Conservation (phyloP, 306 rosid species). For the Erythrophleum fordii region DNA sequence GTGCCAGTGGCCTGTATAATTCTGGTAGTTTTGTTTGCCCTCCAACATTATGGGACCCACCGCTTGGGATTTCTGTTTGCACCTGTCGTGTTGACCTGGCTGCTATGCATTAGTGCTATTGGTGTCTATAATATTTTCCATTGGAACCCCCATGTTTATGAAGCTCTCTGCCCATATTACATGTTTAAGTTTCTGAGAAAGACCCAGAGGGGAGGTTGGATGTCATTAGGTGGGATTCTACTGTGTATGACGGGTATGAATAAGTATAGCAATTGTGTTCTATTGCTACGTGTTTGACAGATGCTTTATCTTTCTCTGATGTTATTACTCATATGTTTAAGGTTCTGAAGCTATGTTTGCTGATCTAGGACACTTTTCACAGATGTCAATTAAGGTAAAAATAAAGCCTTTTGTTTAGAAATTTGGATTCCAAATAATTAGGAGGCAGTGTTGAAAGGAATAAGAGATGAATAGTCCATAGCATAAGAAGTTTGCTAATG, state of each 20-base stretch:
- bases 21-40: conserved; percentile 78
- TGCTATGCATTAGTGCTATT: conserved; percentile 86
- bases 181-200: conserved; percentile 88
- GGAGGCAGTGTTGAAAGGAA: neutral
- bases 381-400: conserved; percentile 64
- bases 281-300: conserved; percentile 7
- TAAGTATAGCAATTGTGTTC: conserved; percentile 24
- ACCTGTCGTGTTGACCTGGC: conserved; percentile 87
- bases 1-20: conserved; percentile 87
- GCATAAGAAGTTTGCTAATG: neutral
- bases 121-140: conserved; percentile 81
- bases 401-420: conserved; percentile 24
- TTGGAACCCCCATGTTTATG: conserved; percentile 89
- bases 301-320: conserved; percentile 38
- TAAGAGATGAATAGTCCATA: neutral
- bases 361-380: conserved; percentile 93
- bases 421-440: neutral
- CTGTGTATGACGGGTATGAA: conserved; percentile 86
- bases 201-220: conserved; percentile 89
- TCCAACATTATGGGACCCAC: conserved; percentile 95
- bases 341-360: conserved; percentile 99
- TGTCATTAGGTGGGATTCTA: conserved; percentile 92
- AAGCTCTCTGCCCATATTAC: conserved; percentile 93
- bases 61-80: conserved; percentile 87
- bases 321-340: conserved; percentile 41